Base-by-base conservation (phyloP, 129 eudicot species). In the Arctium lappa region DNA sequence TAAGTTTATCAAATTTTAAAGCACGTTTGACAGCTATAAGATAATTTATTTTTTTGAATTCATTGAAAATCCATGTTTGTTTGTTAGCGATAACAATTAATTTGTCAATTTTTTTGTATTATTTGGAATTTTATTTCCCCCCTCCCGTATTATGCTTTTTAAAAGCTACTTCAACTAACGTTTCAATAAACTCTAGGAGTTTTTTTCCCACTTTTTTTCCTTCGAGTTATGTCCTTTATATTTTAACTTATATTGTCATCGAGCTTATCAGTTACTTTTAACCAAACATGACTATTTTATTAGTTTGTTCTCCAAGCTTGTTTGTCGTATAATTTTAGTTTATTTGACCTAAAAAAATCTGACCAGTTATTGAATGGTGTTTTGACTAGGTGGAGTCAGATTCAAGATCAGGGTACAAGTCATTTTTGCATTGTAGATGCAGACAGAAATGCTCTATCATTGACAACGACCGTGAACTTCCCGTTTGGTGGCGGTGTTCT, bases 381-480 rank as follows among this genome's bases (percentile, higher is more conserved):
- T 22, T 27, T 40, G 15, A 68, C 48, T 73, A 95, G 98, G 85
- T 95, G 97, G 97, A 90, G 90, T 84, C 98, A 93, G 82, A 84
- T 93, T 79, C 81, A 83, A 85, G 98, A 95, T 56, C 90, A 90
- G 72, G 99, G 99, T 60, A 95, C 99, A 11, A 90, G 95, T 80
- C 99, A 95, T 53, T 91, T 95, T 77, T 91, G 99, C 85, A 88
- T 95, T 4, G 99, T 95, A 31, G 99, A 95, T 81, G 87, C 87
- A 12, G 99, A 91, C 68, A 62, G 99, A 86, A 95, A 95, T 56
- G 95, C 97, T 10, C 89, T 95, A 60, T 91, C 99, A 2, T 69
- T 95, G 94, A 95, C 99, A 15, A 88, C 97, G 37, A 93, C 99
- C 0, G 92, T 95, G 60, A 95, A 95, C 69, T 93, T 77, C 80